phyloP scores from a whole-genome alignment of 2,329 filamentous ascomycete genomes.

The Colletotrichum brevisporum region DNA sequence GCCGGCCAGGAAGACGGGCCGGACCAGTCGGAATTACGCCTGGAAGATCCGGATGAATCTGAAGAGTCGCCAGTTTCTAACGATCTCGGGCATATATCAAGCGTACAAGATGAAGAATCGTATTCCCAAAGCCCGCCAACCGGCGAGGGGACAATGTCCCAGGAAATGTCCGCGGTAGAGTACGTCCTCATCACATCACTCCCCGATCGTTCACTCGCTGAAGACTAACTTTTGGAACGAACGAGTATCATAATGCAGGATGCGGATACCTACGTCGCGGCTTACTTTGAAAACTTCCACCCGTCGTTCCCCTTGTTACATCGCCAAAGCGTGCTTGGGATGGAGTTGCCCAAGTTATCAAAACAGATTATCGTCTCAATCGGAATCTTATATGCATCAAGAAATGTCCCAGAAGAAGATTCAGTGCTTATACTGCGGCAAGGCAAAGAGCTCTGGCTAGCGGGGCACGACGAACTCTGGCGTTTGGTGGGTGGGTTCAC shows the following conservation, averaged over 20 bases:
- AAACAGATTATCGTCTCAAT: slow-evolving; percentile 42
- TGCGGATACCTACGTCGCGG: slow-evolving; percentile 34
- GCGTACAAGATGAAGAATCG: neutral
- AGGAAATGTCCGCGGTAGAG: neutral
- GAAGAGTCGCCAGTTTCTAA: slow-evolving; percentile 1
- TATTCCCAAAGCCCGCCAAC: neutral
- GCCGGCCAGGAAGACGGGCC: neutral
- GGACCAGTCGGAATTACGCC: neutral
- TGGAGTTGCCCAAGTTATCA: slow-evolving; percentile 25
- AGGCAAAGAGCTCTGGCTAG: slow-evolving; percentile 43
- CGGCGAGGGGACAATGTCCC: neutral
- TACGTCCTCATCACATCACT: neutral
- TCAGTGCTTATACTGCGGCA: slow-evolving; percentile 13
- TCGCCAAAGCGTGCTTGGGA: slow-evolving; percentile 35
- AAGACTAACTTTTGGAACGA: neutral
- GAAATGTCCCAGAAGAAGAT: slow-evolving; percentile 30
- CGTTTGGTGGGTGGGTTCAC: slow-evolving; percentile 18
- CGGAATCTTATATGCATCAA: slow-evolving; percentile 42
- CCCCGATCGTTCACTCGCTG: neutral
- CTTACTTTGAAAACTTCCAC: slow-evolving; percentile 45
- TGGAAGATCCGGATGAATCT: slow-evolving; percentile 4
- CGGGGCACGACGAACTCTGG: slow-evolving; percentile 37
- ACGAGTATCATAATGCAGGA: neutral
- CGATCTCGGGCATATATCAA: neutral
- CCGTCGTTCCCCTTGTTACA: slow-evolving; percentile 45